Evolutionary conservation across 768 basidiomycete species (phyloP).

Genomic region (Dioszegia crocea): DNA sequence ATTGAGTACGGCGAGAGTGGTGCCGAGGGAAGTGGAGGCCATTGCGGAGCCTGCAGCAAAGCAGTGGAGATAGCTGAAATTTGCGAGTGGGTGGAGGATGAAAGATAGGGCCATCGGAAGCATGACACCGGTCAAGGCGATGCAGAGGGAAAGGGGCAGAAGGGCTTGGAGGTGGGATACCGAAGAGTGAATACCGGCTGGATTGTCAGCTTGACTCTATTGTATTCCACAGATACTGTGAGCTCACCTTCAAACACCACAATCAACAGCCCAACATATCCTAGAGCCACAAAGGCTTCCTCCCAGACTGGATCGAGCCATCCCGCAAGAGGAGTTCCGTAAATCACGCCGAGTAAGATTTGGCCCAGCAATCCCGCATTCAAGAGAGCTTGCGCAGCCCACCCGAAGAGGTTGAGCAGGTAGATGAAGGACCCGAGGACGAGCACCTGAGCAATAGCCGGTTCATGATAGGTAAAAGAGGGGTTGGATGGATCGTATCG

Average conservation of each 20-base stretch:
- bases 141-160: slow-evolving; percentile 54
- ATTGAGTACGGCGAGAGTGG: slow-evolving; percentile 60
- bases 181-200: slow-evolving; percentile 60
- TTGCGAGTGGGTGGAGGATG: slow-evolving; percentile 54
- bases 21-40: slow-evolving; percentile 64
- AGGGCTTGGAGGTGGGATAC: slow-evolving; percentile 54
- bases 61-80: slow-evolving; percentile 56
- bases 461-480: slow-evolving; percentile 50
- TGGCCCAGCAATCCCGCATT: slow-evolving; percentile 58
- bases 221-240: neutral
- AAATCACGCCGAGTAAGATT: slow-evolving; percentile 59
- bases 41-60: slow-evolving; percentile 64
- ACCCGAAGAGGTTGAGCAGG: slow-evolving; percentile 56
- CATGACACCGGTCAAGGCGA: slow-evolving; percentile 57
- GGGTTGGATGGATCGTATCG: slow-evolving; percentile 5
- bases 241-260: slow-evolving; percentile 56
- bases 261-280: slow-evolving; percentile 56
- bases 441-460: slow-evolving; percentile 50
- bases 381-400: slow-evolving; percentile 52
- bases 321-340: slow-evolving; percentile 56
- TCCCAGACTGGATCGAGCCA: slow-evolving; percentile 54
- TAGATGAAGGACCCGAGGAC: slow-evolving; percentile 58
- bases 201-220: neutral
- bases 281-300: slow-evolving; percentile 54
- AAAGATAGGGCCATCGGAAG: slow-evolving; percentile 44